Evolutionary conservation across 768 basidiomycete genomes (phyloP).

Genomic region (Phanerochaete carnosa): DNA sequence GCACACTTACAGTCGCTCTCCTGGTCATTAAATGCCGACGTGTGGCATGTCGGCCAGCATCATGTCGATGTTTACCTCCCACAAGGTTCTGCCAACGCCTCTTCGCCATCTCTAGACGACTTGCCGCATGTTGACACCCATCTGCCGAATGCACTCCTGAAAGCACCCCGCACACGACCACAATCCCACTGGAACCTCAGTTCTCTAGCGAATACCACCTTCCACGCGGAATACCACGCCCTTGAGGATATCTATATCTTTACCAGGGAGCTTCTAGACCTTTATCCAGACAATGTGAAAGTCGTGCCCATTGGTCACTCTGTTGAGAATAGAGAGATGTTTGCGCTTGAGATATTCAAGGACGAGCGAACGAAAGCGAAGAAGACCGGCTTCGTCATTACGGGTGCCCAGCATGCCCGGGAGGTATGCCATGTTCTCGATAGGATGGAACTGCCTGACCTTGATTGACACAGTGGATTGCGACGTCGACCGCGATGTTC

Average conservation of each 20-base stretch:
- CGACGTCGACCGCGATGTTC: constrained; percentile 70
- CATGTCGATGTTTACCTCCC: constrained; percentile 51
- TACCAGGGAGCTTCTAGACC: constrained; percentile 41
- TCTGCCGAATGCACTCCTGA: constrained; percentile 29
- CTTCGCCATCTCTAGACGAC: constrained; percentile 4
- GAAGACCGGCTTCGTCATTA: constrained; percentile 54
- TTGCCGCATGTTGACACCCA: constrained; percentile 33
- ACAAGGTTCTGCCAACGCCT: constrained; percentile 11
- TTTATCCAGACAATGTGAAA: constrained; percentile 44
- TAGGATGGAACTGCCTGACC: neutral
- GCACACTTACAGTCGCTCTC: neutral
- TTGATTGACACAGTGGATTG: constrained; percentile 55
- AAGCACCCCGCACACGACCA: constrained; percentile 9
- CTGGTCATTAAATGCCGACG: constrained; percentile 26
- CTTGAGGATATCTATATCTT: constrained; percentile 52
- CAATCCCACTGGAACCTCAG: constrained; percentile 19
- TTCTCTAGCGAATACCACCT: constrained; percentile 29
- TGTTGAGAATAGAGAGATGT: constrained; percentile 57
- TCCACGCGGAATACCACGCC: constrained; percentile 51
- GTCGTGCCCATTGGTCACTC: constrained; percentile 54
- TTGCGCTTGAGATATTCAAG: constrained; percentile 47
- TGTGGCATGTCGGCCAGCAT: constrained; percentile 46
- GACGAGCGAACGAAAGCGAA: constrained; percentile 10
- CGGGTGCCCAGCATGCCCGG: constrained; percentile 73
- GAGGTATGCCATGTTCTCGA: constrained; percentile 44